phyloP scores from a whole-genome alignment of 306 rosid species.

The Medicago ruthenica region DNA sequence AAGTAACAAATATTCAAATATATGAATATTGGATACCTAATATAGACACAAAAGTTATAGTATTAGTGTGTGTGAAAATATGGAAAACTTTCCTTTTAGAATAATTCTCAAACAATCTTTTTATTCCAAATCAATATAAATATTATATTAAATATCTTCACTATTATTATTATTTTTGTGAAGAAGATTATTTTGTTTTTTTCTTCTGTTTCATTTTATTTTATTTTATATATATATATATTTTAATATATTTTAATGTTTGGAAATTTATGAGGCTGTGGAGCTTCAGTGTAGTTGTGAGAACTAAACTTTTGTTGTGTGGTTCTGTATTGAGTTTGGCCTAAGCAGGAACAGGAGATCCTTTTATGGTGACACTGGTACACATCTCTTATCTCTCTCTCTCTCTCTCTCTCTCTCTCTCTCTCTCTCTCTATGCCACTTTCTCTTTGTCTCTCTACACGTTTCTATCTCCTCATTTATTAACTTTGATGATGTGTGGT shows the following conservation, averaged over 20 bases:
- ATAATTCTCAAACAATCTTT: constrained; percentile 29
- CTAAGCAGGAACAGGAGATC: constrained; percentile 56
- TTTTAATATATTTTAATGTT: not conserved
- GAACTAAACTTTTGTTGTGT: constrained; percentile 56
- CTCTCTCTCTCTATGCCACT: not conserved
- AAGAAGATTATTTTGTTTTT: constrained; percentile 50
- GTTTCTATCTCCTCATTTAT: constrained; percentile 27
- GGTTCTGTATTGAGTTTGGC: constrained; percentile 64
- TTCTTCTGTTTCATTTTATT: constrained; percentile 23
- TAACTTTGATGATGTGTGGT: constrained; percentile 37
- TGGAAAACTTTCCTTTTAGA: constrained; percentile 1
- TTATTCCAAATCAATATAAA: not conserved
- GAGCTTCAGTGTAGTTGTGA: constrained; percentile 47
- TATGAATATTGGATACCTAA: constrained; percentile 20
- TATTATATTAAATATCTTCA: not conserved
- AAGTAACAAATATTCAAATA: constrained; percentile 30
- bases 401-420: no score
- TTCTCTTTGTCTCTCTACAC: constrained; percentile 26
- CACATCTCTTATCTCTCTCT: constrained; percentile 45
- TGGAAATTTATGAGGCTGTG: constrained; percentile 70
- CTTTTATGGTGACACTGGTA: constrained; percentile 55
- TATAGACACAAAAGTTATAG: not conserved
- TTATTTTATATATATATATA: no score
- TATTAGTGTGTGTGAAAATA: not conserved
- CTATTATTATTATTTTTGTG: constrained; percentile 23